Evolutionary conservation across 768 basidiomycete genomes (phyloP).

Genomic region (Zangia roseola): DNA sequence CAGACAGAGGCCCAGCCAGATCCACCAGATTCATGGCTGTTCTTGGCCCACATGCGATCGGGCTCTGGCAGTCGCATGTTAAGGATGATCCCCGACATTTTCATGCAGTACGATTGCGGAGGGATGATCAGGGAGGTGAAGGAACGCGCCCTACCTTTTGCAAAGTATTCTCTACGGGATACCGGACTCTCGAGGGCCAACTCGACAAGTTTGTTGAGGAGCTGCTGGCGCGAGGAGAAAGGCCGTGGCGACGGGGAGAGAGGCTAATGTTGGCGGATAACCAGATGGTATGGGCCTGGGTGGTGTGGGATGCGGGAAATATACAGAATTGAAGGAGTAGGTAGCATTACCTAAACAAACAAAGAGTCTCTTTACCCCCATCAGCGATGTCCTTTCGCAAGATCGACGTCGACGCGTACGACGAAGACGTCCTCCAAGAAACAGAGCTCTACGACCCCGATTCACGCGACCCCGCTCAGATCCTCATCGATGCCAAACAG

Average conservation of each 20-base stretch:
- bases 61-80: constrained; percentile 14
- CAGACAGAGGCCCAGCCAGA: constrained; percentile 1
- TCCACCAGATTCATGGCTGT: constrained; percentile 22
- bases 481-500: constrained; percentile 73
- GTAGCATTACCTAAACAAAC: too few relatives aligned
- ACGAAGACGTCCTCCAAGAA: constrained; percentile 86
- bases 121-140: not conserved
- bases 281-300: constrained; percentile 4
- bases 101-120: constrained; percentile 7
- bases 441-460: constrained; percentile 87
- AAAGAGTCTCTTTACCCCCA: too few relatives aligned
- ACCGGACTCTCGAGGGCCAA: constrained; percentile 9
- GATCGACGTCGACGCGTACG: constrained; percentile 91
- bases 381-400: constrained; percentile 80
- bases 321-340: not conserved
- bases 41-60: constrained; percentile 16
- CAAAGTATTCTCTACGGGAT: constrained; percentile 11
- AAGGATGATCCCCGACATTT: not conserved
- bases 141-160: not conserved
- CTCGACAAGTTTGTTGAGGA: constrained; percentile 2
- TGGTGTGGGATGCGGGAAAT: constrained; percentile 19
- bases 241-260: constrained; percentile 8
- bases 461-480: constrained; percentile 71
- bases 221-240: not conserved
- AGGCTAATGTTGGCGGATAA: not conserved